These are phyloP conservation scores for Microdochium bolleyi DNA, from an alignment of 2,329 filamentous ascomycete species.

Conservation along the genomic window DNA sequence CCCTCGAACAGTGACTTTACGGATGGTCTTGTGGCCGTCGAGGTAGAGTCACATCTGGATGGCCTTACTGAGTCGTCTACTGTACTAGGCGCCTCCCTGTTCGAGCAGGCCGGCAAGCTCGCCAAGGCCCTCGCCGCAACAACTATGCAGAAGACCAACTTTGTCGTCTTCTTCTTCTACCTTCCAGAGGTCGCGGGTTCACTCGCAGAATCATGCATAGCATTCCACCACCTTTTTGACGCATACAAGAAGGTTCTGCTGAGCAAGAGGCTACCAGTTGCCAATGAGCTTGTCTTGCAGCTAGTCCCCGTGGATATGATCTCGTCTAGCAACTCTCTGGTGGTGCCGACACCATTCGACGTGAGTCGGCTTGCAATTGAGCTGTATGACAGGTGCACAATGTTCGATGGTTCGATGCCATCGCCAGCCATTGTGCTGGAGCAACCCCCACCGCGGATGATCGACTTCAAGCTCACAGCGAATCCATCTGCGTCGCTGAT, in stretches of 20 bases:
- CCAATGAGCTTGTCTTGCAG: conserved; percentile 68
- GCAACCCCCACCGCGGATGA: conserved; percentile 57
- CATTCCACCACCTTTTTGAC: conserved; percentile 67
- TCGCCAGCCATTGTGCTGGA: conserved; percentile 69
- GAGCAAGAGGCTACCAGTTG: conserved; percentile 35
- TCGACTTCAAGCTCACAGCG: conserved; percentile 66
- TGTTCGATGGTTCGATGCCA: conserved; percentile 47
- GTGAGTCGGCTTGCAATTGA: conserved; percentile 61
- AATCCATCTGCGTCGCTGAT: conserved; percentile 66
- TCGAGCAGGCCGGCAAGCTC: conserved; percentile 40
- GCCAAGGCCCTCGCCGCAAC: conserved; percentile 35
- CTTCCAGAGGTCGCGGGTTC: conserved; percentile 53
- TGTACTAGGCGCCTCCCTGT: conserved; percentile 34
- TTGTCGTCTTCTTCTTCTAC: conserved; percentile 73
- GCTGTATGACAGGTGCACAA: conserved; percentile 67
- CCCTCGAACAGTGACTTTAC: conserved; percentile 31
- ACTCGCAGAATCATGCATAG: conserved; percentile 62
- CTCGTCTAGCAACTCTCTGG: conserved; percentile 52
- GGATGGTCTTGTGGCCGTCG: conserved; percentile 41
- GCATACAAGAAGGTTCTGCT: conserved; percentile 44
- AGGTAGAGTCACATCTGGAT: conserved; percentile 34
- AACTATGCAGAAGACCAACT: conserved; percentile 42
- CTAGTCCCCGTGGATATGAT: conserved; percentile 63
- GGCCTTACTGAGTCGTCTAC: conserved; percentile 30
- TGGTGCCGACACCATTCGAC: conserved; percentile 52